Evolutionary conservation across 768 basidiomycete genomes (phyloP), one percentile per base, ranked within the genome.

Genomic region (Rhizopogon vinicolor): DNA sequence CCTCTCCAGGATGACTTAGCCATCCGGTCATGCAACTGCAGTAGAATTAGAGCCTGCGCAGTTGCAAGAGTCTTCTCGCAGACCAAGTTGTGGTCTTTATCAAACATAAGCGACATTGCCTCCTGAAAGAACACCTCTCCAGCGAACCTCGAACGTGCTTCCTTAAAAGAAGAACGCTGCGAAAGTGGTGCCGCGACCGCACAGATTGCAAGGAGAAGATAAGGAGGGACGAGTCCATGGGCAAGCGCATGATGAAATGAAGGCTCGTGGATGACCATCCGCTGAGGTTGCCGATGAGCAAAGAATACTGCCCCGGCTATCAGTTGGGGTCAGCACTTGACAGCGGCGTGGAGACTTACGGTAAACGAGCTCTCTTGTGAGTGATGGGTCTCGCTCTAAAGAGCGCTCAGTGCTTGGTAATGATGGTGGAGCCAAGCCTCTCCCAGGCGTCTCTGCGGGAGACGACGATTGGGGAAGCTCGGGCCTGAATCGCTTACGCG

Each of bases 121-220:
- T 84, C 84, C 58, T 84, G 77, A 16, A 79, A 77, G 55, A 78
- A 82, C 5, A 58, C 62, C 60, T 78, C 77, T 19, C 84, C 84
- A 9, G 85, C 81, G 54, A 74, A 78, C 54, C 82, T 81, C 52
- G 76, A 68, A 33, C 82, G 80, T 6, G 70, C 75, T 19, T 82
- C 83, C 49, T 78, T 81, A 52, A 87, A 72, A 18, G 78, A 75
- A 35, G 86, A 80, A 53, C 85, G 85, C 57, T 82, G 85, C 19
- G 87, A 90, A 49, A 86, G 71, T 8, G 87, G 89, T 18, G 91
- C 88, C 6, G 90, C 89, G 35, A 91, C 75, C 4, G 90, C 89
- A 65, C 87, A 90, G 7, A 93, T 75, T 0, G 89, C 85, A 45
- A 86, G 79, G 16, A 92, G 74, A 28, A 93, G 82, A 64, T 89